Base-by-base conservation (phyloP, 75 land plant species). In the Selaginella tamariscina region DNA sequence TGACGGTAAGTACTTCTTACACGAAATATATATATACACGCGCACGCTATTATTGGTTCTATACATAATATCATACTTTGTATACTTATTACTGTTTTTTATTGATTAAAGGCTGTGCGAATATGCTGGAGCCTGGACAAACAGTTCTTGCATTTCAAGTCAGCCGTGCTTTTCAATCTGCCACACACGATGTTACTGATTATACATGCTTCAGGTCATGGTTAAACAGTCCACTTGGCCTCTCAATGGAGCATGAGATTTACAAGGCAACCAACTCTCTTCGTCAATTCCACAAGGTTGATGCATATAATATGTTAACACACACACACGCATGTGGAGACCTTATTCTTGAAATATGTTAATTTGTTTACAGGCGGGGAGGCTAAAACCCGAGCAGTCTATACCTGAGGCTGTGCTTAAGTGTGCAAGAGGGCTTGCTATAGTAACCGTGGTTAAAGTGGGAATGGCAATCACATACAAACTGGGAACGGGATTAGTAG, bases 161-260 rank as follows among this genome's bases (percentile, higher is more conserved):
- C 31, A 89, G 94, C 75, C 83, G 86, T 79, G 87, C 94, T 27
- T 69, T 56, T 27, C 94, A 89, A 76, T 64, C 44, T 21, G 90
- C 94, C 11, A 89, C 80, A 56, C 94, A 89, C 84, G 94, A 89
- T 77, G 87, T 89, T 9, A 82, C 77, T 76, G 89, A 89, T 64
- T 78, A 79, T 82, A 89, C 85, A 1, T 84, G 83, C 67, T 55
- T 78, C 63, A 76, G 94, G 71, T 83, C 80, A 9, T 89, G 94
- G 94, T 18, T 89, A 33, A 89, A 89, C 77, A 72, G 81, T 27
- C 94, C 94, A 26, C 64, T 86, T 63, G 94, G 94, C 23, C 65
- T 79, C 60, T 82, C 86, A 31, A 89, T 89, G 94, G 87, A 89
- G 60, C 77, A 84, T 23, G 94, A 89, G 65, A 84, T 89, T 55